Conservation (phyloP, 805 yeast genomes). For the Lachancea quebecensis region DNA sequence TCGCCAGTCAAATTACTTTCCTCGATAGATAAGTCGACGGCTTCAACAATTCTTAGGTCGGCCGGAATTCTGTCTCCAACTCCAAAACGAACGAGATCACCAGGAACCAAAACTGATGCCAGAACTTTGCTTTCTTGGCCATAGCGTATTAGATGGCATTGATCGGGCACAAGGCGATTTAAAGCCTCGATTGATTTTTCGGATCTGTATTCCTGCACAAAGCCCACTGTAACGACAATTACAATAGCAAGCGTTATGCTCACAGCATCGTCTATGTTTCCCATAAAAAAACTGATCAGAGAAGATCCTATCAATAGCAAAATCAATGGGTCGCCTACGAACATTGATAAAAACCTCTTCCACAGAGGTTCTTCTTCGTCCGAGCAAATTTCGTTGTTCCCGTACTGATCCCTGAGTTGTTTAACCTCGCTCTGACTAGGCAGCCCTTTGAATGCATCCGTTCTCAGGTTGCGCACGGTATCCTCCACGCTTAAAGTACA, state of each 20-base stretch:
- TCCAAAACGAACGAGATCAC: constrained; percentile 81
- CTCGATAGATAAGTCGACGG: constrained; percentile 78
- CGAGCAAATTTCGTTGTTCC: constrained; percentile 66
- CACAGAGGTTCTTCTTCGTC: constrained; percentile 72
- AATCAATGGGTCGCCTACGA: constrained; percentile 87
- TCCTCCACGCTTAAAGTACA: constrained; percentile 60
- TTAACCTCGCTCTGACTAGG: constrained; percentile 61
- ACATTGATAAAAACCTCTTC: constrained; percentile 69
- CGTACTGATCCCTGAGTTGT: constrained; percentile 67
- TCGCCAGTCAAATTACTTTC: constrained; percentile 96
- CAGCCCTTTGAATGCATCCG: constrained; percentile 58
- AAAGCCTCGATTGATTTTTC: constrained; percentile 92
- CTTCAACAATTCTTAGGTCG: constrained; percentile 72
- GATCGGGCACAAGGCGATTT: constrained; percentile 92
- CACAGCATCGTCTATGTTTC: constrained; percentile 94
- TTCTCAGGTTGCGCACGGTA: constrained; percentile 51
- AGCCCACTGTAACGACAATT: constrained; percentile 94
- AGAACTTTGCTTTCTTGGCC: constrained; percentile 73
- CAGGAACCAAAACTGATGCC: constrained; percentile 88
- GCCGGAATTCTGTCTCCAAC: constrained; percentile 98
- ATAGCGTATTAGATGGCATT: constrained; percentile 82
- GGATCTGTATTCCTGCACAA: constrained; percentile 93
- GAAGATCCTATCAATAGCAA: constrained; percentile 87
- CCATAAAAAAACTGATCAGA: constrained; percentile 77
- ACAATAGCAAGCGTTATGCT: constrained; percentile 86